phyloP scores from a whole-genome alignment of 768 basidiomycete species.

The Trametes cinnabarina region DNA sequence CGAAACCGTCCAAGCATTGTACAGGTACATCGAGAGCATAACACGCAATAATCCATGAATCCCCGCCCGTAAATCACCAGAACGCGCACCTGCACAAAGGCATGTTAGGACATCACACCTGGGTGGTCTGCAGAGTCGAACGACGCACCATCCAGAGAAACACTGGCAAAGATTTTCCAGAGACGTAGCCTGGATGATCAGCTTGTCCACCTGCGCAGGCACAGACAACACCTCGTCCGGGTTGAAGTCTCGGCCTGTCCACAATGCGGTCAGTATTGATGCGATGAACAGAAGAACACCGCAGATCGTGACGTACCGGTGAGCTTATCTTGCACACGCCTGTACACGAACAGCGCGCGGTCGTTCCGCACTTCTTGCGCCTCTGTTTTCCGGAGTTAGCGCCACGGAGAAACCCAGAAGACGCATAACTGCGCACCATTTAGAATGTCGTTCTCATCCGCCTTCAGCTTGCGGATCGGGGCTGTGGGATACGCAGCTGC shows the following conservation, averaged over 20 bases:
- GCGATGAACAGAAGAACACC: background rate
- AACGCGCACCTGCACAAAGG: conserved; percentile 60
- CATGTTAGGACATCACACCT: background rate
- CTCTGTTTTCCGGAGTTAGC: conserved; percentile 37
- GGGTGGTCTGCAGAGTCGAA: background rate
- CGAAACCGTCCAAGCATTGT: conserved; percentile 13
- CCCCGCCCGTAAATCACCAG: conserved; percentile 47
- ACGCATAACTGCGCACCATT: conserved; percentile 54
- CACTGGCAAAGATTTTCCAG: conserved; percentile 96
- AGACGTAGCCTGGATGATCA: conserved; percentile 91
- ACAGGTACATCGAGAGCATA: conserved; percentile 19
- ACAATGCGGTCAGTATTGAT: background rate
- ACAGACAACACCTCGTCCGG: conserved; percentile 73
- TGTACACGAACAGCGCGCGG: conserved; percentile 86
- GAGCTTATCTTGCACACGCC: conserved; percentile 92
- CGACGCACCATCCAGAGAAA: conserved; percentile 85
- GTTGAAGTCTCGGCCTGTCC: conserved; percentile 87
- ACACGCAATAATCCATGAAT: conserved; percentile 1
- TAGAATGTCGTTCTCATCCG: conserved; percentile 93
- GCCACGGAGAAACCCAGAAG: background rate
- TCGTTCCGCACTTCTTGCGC: conserved; percentile 88
- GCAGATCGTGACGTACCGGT: conserved; percentile 55
- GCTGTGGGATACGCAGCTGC: conserved; percentile 75
- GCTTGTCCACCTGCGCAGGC: conserved; percentile 83
- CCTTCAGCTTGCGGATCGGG: conserved; percentile 76